phyloP scores from a whole-genome alignment of 495 filamentous ascomycete genomes.

The Talaromyces trachyspermus region DNA sequence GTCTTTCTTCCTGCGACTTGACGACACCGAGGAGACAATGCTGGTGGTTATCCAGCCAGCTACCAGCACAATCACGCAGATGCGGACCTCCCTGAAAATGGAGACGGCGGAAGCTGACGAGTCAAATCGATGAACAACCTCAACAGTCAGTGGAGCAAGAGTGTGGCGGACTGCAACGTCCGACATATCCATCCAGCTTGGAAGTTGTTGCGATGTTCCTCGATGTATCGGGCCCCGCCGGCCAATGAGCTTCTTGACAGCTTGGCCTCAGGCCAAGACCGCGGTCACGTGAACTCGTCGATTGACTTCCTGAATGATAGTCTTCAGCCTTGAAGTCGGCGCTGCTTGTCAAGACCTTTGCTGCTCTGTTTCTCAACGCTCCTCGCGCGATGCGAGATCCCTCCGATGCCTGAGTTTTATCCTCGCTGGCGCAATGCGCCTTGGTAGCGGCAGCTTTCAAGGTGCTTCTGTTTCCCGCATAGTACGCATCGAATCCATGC shows the following conservation, averaged over 20 bases:
- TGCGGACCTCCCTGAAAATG: conserved; percentile 36
- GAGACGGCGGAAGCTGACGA: conserved; percentile 37
- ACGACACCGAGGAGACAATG: conserved; percentile 34
- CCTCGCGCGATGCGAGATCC: conserved; percentile 20
- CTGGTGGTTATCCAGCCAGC: conserved; percentile 42
- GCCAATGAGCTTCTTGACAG: conserved; percentile 9
- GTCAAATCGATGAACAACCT: conserved; percentile 40
- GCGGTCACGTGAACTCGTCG: not conserved
- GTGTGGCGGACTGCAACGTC: conserved; percentile 46
- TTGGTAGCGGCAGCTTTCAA: conserved; percentile 86
- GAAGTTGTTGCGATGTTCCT: not conserved
- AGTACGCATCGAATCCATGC: conserved; percentile 52
- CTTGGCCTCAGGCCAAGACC: conserved; percentile 2
- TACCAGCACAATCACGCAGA: conserved; percentile 43
- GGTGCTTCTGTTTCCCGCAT: conserved; percentile 88
- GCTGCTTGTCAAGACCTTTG: not conserved
- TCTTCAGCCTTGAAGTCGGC: not conserved
- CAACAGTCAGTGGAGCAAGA: conserved; percentile 35
- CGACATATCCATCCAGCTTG: conserved; percentile 37
- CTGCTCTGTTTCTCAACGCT: conserved; percentile 3
- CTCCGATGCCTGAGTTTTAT: conserved; percentile 70
- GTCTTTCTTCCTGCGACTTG: conserved; percentile 19
- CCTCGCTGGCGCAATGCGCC: conserved; percentile 79
- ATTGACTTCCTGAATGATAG: not conserved
- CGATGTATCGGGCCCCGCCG: not conserved